Base-by-base conservation (phyloP, 768 basidiomycete genomes). In the Lepiota venenata region DNA sequence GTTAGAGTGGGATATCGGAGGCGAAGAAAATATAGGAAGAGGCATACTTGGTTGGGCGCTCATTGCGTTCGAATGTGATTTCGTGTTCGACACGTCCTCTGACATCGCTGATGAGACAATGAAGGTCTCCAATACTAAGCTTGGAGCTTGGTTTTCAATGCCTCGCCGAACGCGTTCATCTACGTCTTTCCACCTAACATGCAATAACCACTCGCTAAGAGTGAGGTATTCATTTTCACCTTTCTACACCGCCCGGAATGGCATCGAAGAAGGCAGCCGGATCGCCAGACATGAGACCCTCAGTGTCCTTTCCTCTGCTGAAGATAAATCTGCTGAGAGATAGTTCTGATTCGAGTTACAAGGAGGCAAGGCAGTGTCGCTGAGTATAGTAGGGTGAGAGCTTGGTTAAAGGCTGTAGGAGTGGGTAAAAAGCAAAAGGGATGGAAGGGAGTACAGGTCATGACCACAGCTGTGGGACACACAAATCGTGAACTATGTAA, bases 331-430 rank as follows among this genome's bases (percentile, higher is more conserved):
- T 69, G 40, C 65, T 60, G 11, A 73, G 52, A 35, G 78, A 70
- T 35, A 78, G 60, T 50, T 77, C 58, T 50, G 75, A 69, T 29
- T 76, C 69, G 25, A 79, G 58, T 47, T 0, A 93, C 95, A 45
- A 95, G 79, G n/a, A 98, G 78, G 15, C 87, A 81, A 41, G 98
- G 80, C 22, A 98, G 82, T 14, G 91, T 88, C 18, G 87, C 81
- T 12, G 93, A 83, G 68, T 98, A 98, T 20, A 95, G 69, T 0
- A 88, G 83, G 6, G 94, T 94, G 21, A 98, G 71, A 14, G 91
- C 86, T 50, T 95, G 79, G 1, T 93, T 96, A 55, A 98, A 81
- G 5, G 93, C 93, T 97, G 55, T 16, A 37, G 15, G 51, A n/a
- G 52, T 50, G 14, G 45, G 41, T 11, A 20, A 3, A 52, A 36